Conservation (phyloP, 805 yeast species). For the Yamadazyma olivae region DNA sequence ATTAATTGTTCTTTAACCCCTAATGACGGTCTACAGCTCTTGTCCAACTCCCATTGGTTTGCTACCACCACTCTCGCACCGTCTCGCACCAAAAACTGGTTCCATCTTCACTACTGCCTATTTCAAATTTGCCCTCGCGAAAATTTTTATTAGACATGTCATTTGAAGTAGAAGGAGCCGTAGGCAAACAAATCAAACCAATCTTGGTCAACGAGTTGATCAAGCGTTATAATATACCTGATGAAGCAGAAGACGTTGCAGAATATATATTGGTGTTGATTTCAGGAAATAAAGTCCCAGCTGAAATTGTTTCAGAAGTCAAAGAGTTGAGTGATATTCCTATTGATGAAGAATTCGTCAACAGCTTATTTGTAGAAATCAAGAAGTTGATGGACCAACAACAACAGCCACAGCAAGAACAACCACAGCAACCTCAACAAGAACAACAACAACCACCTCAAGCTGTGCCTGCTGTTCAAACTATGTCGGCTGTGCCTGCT, state of each 20-base stretch:
- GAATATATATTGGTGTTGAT: constrained; percentile 72
- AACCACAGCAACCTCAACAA: constrained; percentile 4
- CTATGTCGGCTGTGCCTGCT: neutral
- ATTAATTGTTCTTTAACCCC: no score
- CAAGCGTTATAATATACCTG: constrained; percentile 30
- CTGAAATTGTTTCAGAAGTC: constrained; percentile 60
- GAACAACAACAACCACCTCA: constrained; percentile 6
- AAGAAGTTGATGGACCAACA: constrained; percentile 29
- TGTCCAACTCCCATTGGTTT: no score
- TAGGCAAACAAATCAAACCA: constrained; percentile 33
- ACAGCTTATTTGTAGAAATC: constrained; percentile 56
- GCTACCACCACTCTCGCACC: no score
- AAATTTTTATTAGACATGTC: no score
- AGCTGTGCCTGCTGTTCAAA: neutral
- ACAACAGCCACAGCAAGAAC: constrained; percentile 5
- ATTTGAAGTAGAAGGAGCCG: constrained; percentile 39
- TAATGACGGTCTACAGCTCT: no score
- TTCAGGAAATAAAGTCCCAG: constrained; percentile 61
- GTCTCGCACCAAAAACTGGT: no score
- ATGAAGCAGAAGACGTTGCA: constrained; percentile 56
- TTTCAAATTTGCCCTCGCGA: no score
- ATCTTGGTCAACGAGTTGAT: constrained; percentile 34
- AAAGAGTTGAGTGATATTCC: constrained; percentile 59
- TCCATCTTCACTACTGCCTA: no score
- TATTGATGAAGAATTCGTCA: constrained; percentile 55